A percentile compares a stretch with the other conserved stretches of the same genome.
Conservation (phyloP, 768 basidiomycete genomes). For the Gautieria morchelliformis region DNA sequence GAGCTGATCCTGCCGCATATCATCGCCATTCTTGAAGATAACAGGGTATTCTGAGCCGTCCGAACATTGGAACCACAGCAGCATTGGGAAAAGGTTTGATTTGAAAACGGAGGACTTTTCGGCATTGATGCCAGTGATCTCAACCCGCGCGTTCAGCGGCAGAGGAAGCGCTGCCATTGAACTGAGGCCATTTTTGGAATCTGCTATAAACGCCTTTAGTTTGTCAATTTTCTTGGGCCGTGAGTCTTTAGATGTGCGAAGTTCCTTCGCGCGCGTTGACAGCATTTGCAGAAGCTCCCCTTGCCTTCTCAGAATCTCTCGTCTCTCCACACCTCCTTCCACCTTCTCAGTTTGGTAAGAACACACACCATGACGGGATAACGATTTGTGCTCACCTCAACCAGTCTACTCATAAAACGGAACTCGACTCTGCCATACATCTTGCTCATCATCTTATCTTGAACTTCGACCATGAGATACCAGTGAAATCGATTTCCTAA, state of each 20-base stretch:
- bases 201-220: slow-evolving; percentile 72
- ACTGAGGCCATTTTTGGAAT: slow-evolving; percentile 77
- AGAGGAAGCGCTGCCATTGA: slow-evolving; percentile 73
- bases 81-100: slow-evolving; percentile 86
- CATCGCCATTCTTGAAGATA: slow-evolving; percentile 98
- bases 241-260: slow-evolving; percentile 84
- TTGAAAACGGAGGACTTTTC: slow-evolving; percentile 97
- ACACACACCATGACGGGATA: not conserved
- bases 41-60: slow-evolving; percentile 84
- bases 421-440: slow-evolving; percentile 90
- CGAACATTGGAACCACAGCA: slow-evolving; percentile 81
- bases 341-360: not conserved
- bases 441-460: slow-evolving; percentile 78
- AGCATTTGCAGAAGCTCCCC: slow-evolving; percentile 82
- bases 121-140: slow-evolving; percentile 77
- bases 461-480: slow-evolving; percentile 97
- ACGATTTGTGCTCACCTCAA: slow-evolving; percentile 50
- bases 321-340: slow-evolving; percentile 70
- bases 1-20: slow-evolving; percentile 96
- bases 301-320: slow-evolving; percentile 86
- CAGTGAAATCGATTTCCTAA: slow-evolving; percentile 91
- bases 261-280: slow-evolving; percentile 76
- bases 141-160: slow-evolving; percentile 81
- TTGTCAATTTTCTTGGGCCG: slow-evolving; percentile 98
- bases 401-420: slow-evolving; percentile 80